Base-by-base conservation (phyloP, 2,329 filamentous ascomycete genomes). In the Microdochium bolleyi region DNA sequence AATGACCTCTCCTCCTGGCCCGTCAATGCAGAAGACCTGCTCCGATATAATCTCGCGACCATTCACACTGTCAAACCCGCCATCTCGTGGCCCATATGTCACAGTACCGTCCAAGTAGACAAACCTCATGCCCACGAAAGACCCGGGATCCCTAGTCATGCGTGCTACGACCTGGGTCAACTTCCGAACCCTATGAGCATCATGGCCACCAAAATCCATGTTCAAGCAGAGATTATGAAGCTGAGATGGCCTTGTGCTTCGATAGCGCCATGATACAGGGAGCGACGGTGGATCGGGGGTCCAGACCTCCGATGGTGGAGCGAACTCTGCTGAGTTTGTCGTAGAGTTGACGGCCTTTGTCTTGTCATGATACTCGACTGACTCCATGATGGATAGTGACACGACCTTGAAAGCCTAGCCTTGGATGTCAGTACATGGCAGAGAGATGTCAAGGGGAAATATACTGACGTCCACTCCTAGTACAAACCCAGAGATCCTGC, bases 401-500 rank as follows among this genome's bases (percentile, higher is more conserved):
- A 61, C 55, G 11, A 61, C 27, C 38, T 60, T 59, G 48, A 56
- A 59, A 34, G 55, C 55, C 56, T 54, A 53, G n/a, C 37, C 13
- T 37, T 19, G 16, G 13, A n/a, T 8, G 41, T 46, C 19, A 46
- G 19, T 24, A 11, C 9, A 11, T 14, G 14, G 14, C 13, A 11
- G 41, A 46, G 41, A 8, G n/a, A 13, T 9, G n/a, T 4, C 4
- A 5, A 22, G 41, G 16, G 19, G 14, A 46, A 16, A 21, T 46
- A 7, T 8, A 51, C 51, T 53, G 24, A 58, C 57, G 53, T 60
- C 57, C 48, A 59, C 46, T 11, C 54, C 56, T 32, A 61, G 22
- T 8, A 53, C 14, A 16, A 61, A 52, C 19, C 50, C 55, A 38
- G 49, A 25, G 14, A 53, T 48, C 22, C 24, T 25, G 24, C 52